Conservation (phyloP, 805 yeast species). For the Starmerella floris region DNA sequence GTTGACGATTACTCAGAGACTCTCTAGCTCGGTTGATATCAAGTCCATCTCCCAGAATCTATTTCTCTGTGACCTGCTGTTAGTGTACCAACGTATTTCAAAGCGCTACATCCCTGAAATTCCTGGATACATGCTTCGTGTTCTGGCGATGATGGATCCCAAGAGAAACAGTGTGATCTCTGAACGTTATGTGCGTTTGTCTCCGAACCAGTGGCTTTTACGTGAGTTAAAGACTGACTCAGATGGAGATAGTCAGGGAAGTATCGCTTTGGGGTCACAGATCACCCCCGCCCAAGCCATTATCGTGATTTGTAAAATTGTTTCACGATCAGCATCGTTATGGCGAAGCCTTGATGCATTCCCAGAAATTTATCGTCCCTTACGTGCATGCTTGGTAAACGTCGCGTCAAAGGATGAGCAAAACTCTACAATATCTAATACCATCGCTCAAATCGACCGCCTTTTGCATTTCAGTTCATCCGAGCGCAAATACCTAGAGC, state of each 20-base stretch:
- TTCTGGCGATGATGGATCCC: constrained; percentile 5
- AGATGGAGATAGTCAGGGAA: not conserved
- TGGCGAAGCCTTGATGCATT: constrained; percentile 25
- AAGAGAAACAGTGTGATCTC: not conserved
- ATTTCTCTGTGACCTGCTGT: constrained; percentile 48
- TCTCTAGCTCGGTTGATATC: constrained; percentile 39
- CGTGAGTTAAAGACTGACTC: too few relatives aligned
- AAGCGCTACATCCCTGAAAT: constrained; percentile 78
- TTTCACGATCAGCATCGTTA: constrained; percentile 18
- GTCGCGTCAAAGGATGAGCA: not conserved
- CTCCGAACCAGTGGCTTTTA: not conserved
- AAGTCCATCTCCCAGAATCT: constrained; percentile 45
- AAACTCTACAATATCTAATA: constrained; percentile 23
- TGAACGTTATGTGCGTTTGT: constrained; percentile 8
- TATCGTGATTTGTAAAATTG: constrained; percentile 7
- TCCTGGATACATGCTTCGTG: constrained; percentile 34
- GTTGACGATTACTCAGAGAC: constrained; percentile 55
- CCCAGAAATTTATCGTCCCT: constrained; percentile 23
- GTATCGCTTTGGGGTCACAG: too few relatives aligned
- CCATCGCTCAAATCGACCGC: constrained; percentile 26
- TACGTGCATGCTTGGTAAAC: constrained; percentile 6
- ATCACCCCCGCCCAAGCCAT: not conserved
- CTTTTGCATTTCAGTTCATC: constrained; percentile 33
- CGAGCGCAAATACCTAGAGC: constrained; percentile 53
- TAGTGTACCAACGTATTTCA: constrained; percentile 65